Percentiles rank a stretch among this genome's conserved stretches.
phyloP scores from a whole-genome alignment of 2,329 filamentous ascomycete genomes.

The Acrodontium crateriforme region DNA sequence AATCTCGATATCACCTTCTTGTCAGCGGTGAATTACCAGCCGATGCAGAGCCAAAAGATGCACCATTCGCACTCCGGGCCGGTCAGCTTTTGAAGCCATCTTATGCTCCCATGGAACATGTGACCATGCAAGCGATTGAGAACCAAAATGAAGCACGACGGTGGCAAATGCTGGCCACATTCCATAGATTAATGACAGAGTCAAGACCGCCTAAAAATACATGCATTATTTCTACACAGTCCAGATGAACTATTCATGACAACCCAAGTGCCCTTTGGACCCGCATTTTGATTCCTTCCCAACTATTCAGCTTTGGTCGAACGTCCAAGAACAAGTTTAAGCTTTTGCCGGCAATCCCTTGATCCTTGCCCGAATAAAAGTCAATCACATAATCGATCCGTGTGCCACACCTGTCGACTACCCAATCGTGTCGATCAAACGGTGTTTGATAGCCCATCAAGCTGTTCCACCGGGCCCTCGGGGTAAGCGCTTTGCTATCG shows the following conservation, averaged over 20 bases:
- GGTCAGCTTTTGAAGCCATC: too few relatives aligned
- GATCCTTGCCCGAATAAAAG: slow-evolving; percentile 68
- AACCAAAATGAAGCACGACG: too few relatives aligned
- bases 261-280: slow-evolving; percentile 19
- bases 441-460: slow-evolving; percentile 70
- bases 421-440: slow-evolving; percentile 96
- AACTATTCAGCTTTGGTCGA: slow-evolving; percentile 49
- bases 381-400: slow-evolving; percentile 93
- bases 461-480: slow-evolving; percentile 69
- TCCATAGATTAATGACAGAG: too few relatives aligned
- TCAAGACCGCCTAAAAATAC: too few relatives aligned
- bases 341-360: slow-evolving; percentile 28
- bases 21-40: too few relatives aligned
- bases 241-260: slow-evolving; percentile 6
- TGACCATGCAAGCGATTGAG: too few relatives aligned
- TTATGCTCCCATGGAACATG: too few relatives aligned
- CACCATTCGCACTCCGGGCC: too few relatives aligned
- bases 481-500: slow-evolving; percentile 49
- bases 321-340: slow-evolving; percentile 54
- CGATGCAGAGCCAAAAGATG: too few relatives aligned
- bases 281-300: slow-evolving; percentile 47
- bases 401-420: slow-evolving; percentile 78
- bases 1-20: too few relatives aligned
- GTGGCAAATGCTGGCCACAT: too few relatives aligned
- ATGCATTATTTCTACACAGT: too few relatives aligned